Evolutionary conservation across 1,284 basidiomycete species (phyloP).

Genomic region (Rhodotorula sp.): DNA sequence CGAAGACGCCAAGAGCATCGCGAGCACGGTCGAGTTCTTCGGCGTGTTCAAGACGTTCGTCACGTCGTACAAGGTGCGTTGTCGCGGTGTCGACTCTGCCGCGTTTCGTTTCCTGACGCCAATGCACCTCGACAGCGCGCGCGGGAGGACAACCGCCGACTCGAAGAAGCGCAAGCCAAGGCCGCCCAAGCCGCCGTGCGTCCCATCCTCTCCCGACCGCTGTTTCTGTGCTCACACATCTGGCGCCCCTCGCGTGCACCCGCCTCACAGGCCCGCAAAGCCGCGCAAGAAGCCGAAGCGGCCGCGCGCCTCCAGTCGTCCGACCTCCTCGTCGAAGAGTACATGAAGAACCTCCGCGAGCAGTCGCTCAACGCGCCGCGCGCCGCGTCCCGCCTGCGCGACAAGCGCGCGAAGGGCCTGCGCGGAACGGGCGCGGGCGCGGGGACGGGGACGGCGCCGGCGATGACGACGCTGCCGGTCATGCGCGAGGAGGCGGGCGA

Average conservation of each 20-base stretch:
- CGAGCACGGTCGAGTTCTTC: constrained; percentile 72
- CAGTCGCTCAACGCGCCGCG: constrained; percentile 32
- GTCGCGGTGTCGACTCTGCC: background rate
- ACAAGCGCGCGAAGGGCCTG: constrained; percentile 9
- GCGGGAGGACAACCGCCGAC: constrained; percentile 29
- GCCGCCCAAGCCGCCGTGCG: constrained; percentile 27
- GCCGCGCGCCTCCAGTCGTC: constrained; percentile 16
- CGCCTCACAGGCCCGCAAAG: constrained; percentile 34
- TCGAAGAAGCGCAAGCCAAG: constrained; percentile 26
- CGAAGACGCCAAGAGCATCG: constrained; percentile 71
- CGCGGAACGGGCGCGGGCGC: constrained; percentile 1
- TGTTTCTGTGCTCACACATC: too few species aligned
- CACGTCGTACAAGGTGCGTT: constrained; percentile 70
- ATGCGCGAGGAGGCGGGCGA: background rate
- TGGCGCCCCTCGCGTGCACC: too few species aligned
- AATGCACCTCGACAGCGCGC: constrained; percentile 15
- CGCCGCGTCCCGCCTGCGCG: constrained; percentile 13
- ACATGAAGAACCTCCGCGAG: constrained; percentile 34
- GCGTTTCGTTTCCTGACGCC: background rate
- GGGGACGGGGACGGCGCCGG: too few species aligned
- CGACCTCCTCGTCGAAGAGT: constrained; percentile 39
- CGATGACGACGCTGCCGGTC: too few species aligned
- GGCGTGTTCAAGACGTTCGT: constrained; percentile 93
- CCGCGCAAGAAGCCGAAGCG: constrained; percentile 29
- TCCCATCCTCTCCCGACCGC: too few species aligned